Evolutionary conservation across 345 rosid species (phyloP).

Genomic region (Syzygium aromaticum): DNA sequence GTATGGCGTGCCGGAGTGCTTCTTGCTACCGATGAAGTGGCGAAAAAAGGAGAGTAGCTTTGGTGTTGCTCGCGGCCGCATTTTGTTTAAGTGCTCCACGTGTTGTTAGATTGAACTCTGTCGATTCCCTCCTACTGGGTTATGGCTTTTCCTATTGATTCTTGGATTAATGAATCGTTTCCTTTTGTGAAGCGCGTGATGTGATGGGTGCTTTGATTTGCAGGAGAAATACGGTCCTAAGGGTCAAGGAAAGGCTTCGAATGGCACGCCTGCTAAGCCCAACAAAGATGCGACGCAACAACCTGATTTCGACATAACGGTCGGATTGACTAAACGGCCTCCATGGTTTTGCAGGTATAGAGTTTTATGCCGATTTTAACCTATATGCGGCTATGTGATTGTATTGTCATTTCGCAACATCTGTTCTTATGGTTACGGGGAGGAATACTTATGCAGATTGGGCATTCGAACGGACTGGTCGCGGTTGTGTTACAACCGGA

Average conservation of each 20-base stretch:
- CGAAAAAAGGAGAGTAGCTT: background rate
- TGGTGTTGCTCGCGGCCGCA: background rate
- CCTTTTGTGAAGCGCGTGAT: background rate
- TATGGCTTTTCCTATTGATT: background rate
- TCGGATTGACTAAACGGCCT: slow-evolving; percentile 70
- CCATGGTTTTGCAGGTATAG: slow-evolving; percentile 95
- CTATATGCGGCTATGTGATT: background rate
- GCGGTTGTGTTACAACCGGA: background rate
- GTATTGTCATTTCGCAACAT: background rate
- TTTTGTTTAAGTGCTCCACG: background rate
- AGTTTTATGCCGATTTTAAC: background rate
- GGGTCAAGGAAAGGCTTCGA: slow-evolving; percentile 42
- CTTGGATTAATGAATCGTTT: background rate
- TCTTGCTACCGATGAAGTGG: background rate
- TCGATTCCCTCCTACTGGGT: background rate
- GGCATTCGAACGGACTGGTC: background rate
- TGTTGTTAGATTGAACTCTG: background rate
- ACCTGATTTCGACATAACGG: slow-evolving; percentile 59
- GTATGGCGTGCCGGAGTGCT: background rate
- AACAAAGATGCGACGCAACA: slow-evolving; percentile 44
- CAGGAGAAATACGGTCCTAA: slow-evolving; percentile 98
- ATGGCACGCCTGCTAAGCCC: slow-evolving; percentile 52
- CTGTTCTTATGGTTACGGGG: background rate
- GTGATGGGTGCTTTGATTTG: background rate
- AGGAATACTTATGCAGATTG: background rate